Conservation (phyloP, 331 rosid genomes). For the Malus hybrid region DNA sequence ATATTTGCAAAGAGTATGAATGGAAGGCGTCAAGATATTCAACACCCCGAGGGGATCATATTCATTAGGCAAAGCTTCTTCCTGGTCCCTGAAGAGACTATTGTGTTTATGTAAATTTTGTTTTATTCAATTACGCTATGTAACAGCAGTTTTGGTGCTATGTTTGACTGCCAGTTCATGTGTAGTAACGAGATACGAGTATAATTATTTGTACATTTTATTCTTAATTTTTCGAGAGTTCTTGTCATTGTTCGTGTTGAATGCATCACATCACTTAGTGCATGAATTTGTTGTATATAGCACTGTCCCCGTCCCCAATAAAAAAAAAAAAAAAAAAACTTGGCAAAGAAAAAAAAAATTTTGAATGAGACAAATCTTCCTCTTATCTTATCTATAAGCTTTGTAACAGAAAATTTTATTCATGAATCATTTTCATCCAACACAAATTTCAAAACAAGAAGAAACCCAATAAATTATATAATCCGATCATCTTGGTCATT, state of each 20-base stretch:
- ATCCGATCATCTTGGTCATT: not conserved
- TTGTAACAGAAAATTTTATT: not conserved
- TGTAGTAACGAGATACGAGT: not conserved
- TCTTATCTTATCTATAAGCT: not conserved
- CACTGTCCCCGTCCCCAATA: too few relatives aligned
- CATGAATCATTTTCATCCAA: not conserved
- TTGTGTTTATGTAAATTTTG: not conserved
- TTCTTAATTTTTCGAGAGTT: constrained; percentile 1
- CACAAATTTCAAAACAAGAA: not conserved
- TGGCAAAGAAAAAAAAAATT: too few relatives aligned
- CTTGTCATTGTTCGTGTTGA: not conserved
- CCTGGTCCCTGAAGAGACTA: constrained; percentile 16
- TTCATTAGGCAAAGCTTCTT: constrained; percentile 14
- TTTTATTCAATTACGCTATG: not conserved
- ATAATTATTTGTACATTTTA: not conserved
- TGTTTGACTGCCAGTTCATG: not conserved
- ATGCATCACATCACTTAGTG: too few relatives aligned
- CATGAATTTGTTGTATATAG: too few relatives aligned
- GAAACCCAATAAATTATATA: not conserved
- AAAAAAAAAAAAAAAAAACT: too few relatives aligned
- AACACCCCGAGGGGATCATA: constrained; percentile 7
- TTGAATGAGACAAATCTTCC: not conserved
- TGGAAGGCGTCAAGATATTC: not conserved
- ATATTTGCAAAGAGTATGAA: not conserved
- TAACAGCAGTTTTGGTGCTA: not conserved